These are phyloP conservation scores for Trametes cinnabarina DNA, from an alignment of 768 basidiomycete genomes.

Conservation along the genomic window DNA sequence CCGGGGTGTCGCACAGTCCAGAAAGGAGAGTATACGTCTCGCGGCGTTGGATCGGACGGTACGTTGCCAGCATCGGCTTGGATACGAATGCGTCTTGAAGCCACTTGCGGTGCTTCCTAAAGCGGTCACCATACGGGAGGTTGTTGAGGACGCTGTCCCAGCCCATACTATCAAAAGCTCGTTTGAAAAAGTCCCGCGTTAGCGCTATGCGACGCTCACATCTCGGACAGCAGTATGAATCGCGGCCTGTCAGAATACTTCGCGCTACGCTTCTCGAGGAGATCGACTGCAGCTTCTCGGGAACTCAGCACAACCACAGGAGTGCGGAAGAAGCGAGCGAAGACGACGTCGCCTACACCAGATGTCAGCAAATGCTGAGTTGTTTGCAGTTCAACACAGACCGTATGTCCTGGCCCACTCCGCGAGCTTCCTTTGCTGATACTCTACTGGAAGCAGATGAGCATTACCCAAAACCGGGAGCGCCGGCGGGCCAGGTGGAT, in stretches of 20 bases:
- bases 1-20: constrained; percentile 12
- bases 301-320: constrained; percentile 29
- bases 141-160: constrained; percentile 13
- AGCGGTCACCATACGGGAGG: constrained; percentile 14
- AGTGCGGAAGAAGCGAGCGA: constrained; percentile 18
- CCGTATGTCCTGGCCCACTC: constrained; percentile 19
- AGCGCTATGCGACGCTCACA: constrained; percentile 6
- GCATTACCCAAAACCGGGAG: constrained; percentile 14
- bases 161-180: constrained; percentile 7
- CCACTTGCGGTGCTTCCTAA: constrained; percentile 20
- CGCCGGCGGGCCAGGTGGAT: constrained; percentile 13
- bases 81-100: constrained; percentile 17
- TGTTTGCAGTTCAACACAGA: neutral
- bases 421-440: constrained; percentile 14
- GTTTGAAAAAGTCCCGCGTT: neutral
- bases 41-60: constrained; percentile 14
- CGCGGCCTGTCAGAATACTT: constrained; percentile 30
- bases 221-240: constrained; percentile 18
- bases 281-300: constrained; percentile 25
- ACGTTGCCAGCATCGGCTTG: neutral
- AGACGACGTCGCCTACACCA: constrained; percentile 20
- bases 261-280: constrained; percentile 27
- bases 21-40: constrained; percentile 16
- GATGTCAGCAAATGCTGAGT: neutral
- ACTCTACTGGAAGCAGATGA: constrained; percentile 14